Percentiles rank a stretch among this genome's conserved stretches.
These are phyloP conservation scores for Ustilago curta DNA, from an alignment of 1,284 basidiomycete genomes.

Conservation along the genomic window DNA sequence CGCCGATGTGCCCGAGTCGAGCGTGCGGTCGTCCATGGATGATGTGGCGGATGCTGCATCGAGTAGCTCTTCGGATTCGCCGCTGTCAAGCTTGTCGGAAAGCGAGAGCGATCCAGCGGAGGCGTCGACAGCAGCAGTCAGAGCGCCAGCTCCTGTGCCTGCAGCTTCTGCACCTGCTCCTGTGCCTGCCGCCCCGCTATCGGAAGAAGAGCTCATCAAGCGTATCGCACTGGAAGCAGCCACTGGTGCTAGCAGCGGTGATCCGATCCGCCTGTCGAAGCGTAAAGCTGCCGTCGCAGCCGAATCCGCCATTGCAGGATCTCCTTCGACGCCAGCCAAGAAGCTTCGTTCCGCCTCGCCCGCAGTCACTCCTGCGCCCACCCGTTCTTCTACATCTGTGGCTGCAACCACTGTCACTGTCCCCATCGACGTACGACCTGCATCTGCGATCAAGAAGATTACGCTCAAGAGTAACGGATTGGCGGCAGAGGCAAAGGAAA, in stretches of 20 bases:
- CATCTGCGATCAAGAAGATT: conserved; percentile 13
- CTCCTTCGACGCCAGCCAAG: conserved; percentile 23
- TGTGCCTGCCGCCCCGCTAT: conserved; percentile 1
- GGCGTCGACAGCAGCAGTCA: background rate
- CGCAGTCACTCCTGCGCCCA: conserved; percentile 4
- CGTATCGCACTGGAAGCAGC: conserved; percentile 34
- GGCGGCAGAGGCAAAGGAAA: background rate
- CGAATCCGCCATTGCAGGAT: conserved; percentile 33
- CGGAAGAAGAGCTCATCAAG: conserved; percentile 39
- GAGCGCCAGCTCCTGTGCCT: background rate
- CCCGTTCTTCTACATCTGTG: background rate
- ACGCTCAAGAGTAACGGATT: conserved; percentile 19
- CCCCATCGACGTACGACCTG: conserved; percentile 8
- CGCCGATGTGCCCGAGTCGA: conserved; percentile 50
- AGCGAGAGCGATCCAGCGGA: conserved; percentile 20
- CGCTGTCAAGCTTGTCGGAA: conserved; percentile 39
- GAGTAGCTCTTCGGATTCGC: conserved; percentile 15
- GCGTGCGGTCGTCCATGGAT: conserved; percentile 25
- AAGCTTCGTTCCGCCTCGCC: conserved; percentile 29
- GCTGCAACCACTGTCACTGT: conserved; percentile 6
- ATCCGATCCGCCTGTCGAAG: conserved; percentile 38
- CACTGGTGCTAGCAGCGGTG: conserved; percentile 25
- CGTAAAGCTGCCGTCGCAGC: conserved; percentile 49
- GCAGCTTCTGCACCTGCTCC: conserved; percentile 1
- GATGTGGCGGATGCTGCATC: conserved; percentile 12